Evolutionary conservation across 1,284 basidiomycete genomes (phyloP).

Genomic region (Pseudozyma sp.): DNA sequence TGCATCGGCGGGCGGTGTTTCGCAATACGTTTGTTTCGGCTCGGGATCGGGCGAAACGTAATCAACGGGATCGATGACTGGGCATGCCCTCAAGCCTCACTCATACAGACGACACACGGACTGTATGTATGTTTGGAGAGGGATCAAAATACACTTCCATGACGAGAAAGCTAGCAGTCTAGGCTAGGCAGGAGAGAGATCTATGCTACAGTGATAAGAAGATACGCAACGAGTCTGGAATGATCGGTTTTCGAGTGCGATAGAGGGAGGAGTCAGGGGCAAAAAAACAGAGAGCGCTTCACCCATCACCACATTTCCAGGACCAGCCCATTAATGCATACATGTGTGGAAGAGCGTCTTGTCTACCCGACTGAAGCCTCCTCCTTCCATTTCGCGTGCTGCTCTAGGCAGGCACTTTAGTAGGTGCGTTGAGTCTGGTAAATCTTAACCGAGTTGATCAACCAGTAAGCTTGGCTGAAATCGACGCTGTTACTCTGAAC

Average conservation of each 20-base stretch:
- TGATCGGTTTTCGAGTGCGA: neutral
- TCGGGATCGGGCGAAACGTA: too few species aligned
- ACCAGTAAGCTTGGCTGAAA: conserved; percentile 51
- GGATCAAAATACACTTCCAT: neutral
- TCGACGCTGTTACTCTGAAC: conserved; percentile 40
- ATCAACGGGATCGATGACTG: too few species aligned
- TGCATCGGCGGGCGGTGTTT: neutral
- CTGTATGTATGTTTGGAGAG: too few species aligned
- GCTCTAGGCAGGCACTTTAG: conserved; percentile 5
- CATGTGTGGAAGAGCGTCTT: neutral
- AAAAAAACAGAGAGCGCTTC: conserved; percentile 13
- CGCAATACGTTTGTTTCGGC: too few species aligned
- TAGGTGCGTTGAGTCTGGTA: conserved; percentile 42
- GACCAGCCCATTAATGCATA: too few species aligned
- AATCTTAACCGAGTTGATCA: conserved; percentile 54
- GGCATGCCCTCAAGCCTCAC: too few species aligned
- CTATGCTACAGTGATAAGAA: conserved; percentile 10
- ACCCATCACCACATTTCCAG: conserved; percentile 1
- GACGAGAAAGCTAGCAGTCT: neutral
- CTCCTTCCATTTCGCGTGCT: neutral
- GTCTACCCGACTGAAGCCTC: conserved; percentile 23
- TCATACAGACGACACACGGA: too few species aligned
- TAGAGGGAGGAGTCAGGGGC: conserved; percentile 18
- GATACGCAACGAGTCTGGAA: too few species aligned
- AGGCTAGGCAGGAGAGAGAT: conserved; percentile 2